Base-by-base conservation (phyloP, 371 early-diverging fungal species). In the Lichtheimia corymbifera region DNA sequence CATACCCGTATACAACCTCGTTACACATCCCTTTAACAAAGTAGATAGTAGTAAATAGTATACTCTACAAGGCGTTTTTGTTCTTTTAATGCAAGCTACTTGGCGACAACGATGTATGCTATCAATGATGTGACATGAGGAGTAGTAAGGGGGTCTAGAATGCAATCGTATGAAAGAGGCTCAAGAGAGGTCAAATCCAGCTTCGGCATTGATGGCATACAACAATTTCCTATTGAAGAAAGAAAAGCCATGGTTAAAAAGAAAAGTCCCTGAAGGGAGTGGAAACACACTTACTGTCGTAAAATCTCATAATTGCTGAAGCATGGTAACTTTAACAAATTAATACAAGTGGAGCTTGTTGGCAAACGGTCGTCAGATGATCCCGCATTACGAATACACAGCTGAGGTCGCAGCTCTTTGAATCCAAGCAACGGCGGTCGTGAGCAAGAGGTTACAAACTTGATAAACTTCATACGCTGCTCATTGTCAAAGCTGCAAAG, bases 361-460 rank as follows among this genome's bases (percentile, higher is more conserved):
- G 93, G 93, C 61, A 93, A 66, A 30, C 92, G 74, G 9, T 74
- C 73, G 55, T 83, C 75, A 40, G 80, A 82, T 2, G 53, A 63
- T 5, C 89, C 93, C 1, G 90, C 89, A 61, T 83, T 79, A 30
- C 91, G 80, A 45, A 97, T 87, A 67, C 89, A 87, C 54, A 93
- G 77, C 55, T 84, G 78, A 0, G 94, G 94, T 25, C 83, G 80
- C 43, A 98, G 76, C 61, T 93, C 93, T 25, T 79, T 79, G 67
- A 98, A 98, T 0, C 98, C 98, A 43, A 94, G 73, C 45, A 97
- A 66, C 5, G 98, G 98, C 9, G 97, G 96, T 47, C 96, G 80
- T 40, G 92, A 87, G 66, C 97, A 95, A 40, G 91, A 90, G 5
- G 98, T 98, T 0, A 94, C 88, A 77, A 96, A 98, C 70, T 92